Evolutionary conservation across 306 rosid species (phyloP).

Genomic region (Quercus wislizeni): DNA sequence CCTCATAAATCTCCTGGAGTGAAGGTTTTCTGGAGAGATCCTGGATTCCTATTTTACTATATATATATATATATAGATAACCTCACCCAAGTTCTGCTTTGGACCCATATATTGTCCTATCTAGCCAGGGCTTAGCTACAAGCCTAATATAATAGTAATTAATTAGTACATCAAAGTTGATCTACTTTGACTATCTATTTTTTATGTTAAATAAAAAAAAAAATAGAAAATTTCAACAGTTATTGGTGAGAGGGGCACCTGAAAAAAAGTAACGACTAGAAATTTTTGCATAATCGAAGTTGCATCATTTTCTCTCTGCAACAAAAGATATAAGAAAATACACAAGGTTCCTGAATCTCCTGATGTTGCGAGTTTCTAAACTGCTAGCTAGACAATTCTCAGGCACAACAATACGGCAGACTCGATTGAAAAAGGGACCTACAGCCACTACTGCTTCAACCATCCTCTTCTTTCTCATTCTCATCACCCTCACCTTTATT

Average conservation of each 20-base stretch:
- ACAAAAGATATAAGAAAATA: background rate
- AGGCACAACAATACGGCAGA: conserved; percentile 8
- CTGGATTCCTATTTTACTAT: too few species aligned
- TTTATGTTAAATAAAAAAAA: background rate
- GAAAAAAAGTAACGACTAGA: background rate
- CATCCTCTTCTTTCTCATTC: conserved; percentile 29
- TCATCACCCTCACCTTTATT: conserved; percentile 22
- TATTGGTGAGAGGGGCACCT: background rate
- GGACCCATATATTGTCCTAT: too few species aligned
- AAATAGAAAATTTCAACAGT: background rate
- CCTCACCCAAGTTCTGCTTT: too few species aligned
- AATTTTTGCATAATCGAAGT: background rate
- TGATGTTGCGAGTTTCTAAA: conserved; percentile 8
- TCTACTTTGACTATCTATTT: background rate
- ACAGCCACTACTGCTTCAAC: conserved; percentile 8
- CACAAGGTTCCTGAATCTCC: background rate
- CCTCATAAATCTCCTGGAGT: too few species aligned
- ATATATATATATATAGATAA: too few species aligned
- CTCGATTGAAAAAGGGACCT: conserved; percentile 15
- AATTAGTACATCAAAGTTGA: background rate
- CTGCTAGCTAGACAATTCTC: background rate
- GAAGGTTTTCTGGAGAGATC: too few species aligned
- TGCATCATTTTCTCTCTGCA: background rate
- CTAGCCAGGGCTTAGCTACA: too few species aligned
- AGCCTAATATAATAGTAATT: too few species aligned